Conservation (phyloP, 352 stramenopile species). For the Globisporangium iwayamae region DNA sequence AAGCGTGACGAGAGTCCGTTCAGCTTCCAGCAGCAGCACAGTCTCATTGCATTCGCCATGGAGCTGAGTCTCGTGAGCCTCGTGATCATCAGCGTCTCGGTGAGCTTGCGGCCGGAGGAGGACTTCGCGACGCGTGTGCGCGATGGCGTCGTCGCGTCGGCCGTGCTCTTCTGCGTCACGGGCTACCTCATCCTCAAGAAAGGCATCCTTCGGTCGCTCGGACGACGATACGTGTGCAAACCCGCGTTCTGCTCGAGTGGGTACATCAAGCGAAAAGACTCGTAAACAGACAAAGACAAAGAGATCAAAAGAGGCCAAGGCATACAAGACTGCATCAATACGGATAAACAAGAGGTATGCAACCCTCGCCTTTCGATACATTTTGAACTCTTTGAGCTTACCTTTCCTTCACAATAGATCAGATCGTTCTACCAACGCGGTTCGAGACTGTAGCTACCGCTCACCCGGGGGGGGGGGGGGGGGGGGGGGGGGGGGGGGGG, state of each 20-base stretch:
- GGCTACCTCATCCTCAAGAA: conserved; percentile 82
- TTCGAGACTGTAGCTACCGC: background rate
- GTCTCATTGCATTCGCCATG: conserved; percentile 51
- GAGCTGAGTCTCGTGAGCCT: conserved; percentile 47
- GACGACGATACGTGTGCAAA: conserved; percentile 82
- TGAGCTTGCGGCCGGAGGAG: conserved; percentile 57
- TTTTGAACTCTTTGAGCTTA: background rate
- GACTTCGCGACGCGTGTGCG: conserved; percentile 56
- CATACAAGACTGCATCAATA: background rate
- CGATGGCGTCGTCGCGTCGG: conserved; percentile 51
- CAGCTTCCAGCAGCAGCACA: conserved; percentile 83
- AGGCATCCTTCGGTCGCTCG: conserved; percentile 71
- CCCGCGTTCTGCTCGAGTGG: conserved; percentile 81
- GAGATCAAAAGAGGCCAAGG: background rate
- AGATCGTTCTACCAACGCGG: background rate
- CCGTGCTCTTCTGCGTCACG: conserved; percentile 43
- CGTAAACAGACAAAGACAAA: background rate
- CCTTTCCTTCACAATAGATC: background rate
- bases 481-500: too few relatives aligned
- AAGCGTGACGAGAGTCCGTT: conserved; percentile 79
- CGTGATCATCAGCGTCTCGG: conserved; percentile 56
- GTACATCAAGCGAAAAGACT: conserved; percentile 79
- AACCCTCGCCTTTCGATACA: background rate
- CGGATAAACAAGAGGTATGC: background rate
- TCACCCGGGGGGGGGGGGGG: too few relatives aligned